Percentiles rank a stretch among this genome's conserved stretches.
phyloP scores from a whole-genome alignment of 148 eudicot species.

The Polygonum maritimum region DNA sequence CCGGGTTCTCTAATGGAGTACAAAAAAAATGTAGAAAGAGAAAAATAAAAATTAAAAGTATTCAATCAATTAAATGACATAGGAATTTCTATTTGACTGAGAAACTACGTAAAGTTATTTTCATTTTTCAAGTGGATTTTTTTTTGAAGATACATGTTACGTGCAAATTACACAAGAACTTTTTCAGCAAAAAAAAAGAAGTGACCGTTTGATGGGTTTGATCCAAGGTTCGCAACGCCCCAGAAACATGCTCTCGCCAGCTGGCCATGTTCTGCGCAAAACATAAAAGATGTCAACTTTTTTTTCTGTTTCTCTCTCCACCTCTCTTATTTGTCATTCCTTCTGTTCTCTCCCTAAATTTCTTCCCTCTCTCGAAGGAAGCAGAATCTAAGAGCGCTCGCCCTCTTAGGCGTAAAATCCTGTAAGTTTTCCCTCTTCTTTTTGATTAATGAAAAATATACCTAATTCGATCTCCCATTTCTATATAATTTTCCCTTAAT shows the following conservation, averaged over 20 bases:
- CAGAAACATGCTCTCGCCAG: slow-evolving; percentile 1
- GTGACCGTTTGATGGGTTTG: background rate
- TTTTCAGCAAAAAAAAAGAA: background rate
- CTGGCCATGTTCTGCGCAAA: slow-evolving; percentile 9
- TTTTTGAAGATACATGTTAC: background rate
- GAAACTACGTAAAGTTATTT: no score
- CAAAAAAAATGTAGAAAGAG: no score
- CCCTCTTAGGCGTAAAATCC: background rate
- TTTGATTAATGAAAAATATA: background rate
- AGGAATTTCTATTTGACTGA: no score
- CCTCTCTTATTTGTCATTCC: background rate
- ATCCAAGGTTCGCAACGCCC: background rate
- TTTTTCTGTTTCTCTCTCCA: background rate
- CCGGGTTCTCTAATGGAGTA: no score
- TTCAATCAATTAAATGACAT: no score
- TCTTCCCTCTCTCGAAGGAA: background rate
- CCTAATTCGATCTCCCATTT: background rate
- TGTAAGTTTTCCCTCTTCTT: background rate
- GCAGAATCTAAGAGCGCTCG: background rate
- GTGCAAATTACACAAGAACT: background rate
- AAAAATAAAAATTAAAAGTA: no score
- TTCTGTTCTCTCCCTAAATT: background rate
- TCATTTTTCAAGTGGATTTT: background rate
- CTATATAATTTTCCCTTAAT: background rate
- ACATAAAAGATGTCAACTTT: slow-evolving; percentile 2